These are phyloP conservation scores for Torrubiella hemipterigena DNA, from an alignment of 2,329 filamentous ascomycete species.

Conservation along the genomic window DNA sequence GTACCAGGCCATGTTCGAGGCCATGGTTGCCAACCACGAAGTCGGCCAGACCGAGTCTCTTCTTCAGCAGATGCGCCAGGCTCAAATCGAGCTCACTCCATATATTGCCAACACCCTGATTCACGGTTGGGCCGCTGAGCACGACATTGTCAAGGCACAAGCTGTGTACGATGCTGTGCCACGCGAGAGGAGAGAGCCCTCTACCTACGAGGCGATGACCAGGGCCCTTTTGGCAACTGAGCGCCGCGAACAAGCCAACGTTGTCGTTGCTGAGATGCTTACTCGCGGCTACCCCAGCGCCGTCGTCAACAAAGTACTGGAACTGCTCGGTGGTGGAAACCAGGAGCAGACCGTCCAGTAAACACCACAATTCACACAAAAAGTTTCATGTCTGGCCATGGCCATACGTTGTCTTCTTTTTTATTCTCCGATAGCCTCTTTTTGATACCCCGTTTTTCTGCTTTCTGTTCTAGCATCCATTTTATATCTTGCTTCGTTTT, in stretches of 20 bases:
- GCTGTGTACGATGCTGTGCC: slow-evolving; percentile 70
- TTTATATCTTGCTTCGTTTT: slow-evolving; percentile 2
- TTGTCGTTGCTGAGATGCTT: slow-evolving; percentile 80
- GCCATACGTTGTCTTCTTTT: slow-evolving; percentile 12
- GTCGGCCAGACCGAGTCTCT: slow-evolving; percentile 66
- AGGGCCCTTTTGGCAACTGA: slow-evolving; percentile 80
- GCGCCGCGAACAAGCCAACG: slow-evolving; percentile 63
- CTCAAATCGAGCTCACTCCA: slow-evolving; percentile 73
- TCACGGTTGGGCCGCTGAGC: slow-evolving; percentile 84
- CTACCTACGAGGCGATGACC: slow-evolving; percentile 98
- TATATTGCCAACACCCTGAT: slow-evolving; percentile 99
- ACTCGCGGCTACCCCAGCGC: slow-evolving; percentile 81
- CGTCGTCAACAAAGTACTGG: slow-evolving; percentile 86
- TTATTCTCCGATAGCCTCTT: slow-evolving; percentile 10
- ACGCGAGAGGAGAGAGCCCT: slow-evolving; percentile 74
- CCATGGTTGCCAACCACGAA: slow-evolving; percentile 88
- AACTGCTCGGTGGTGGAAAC: slow-evolving; percentile 57
- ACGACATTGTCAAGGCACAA: slow-evolving; percentile 67
- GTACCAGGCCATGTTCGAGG: slow-evolving; percentile 94
- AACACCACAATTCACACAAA: slow-evolving; percentile 1
- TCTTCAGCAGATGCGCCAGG: slow-evolving; percentile 61
- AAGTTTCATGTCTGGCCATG: slow-evolving; percentile 1
- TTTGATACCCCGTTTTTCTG: slow-evolving; percentile 18
- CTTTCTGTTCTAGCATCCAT: no score
- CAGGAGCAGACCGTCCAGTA: slow-evolving; percentile 23